These are phyloP conservation scores for Rhodotorula sp. DNA, from an alignment of 1,284 basidiomycete genomes.

Conservation along the genomic window DNA sequence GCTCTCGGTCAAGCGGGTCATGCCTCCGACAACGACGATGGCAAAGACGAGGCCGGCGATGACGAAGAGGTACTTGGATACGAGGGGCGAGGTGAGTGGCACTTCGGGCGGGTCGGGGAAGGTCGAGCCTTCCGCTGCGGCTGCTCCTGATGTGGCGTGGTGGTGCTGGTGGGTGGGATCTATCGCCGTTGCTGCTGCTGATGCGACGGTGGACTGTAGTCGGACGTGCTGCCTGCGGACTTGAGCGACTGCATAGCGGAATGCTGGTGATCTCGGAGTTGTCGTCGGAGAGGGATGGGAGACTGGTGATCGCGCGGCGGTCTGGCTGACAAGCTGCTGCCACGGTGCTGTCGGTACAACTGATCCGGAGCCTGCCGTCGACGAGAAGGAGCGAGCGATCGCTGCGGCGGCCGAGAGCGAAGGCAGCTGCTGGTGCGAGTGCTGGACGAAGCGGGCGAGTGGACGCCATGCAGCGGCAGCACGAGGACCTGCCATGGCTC, in stretches of 20 bases:
- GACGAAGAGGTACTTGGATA: constrained; percentile 73
- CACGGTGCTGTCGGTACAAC: background rate
- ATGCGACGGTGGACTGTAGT: too few relatives aligned
- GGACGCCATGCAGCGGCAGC: background rate
- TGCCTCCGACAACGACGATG: constrained; percentile 92
- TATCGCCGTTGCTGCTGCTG: background rate
- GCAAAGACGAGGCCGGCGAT: constrained; percentile 83
- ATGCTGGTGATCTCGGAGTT: too few relatives aligned
- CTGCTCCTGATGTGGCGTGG: constrained; percentile 27
- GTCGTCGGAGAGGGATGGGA: too few relatives aligned
- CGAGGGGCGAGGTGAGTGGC: constrained; percentile 68
- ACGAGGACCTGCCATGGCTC: too few relatives aligned
- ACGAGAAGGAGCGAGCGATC: background rate
- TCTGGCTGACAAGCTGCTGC: background rate
- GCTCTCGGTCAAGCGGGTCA: constrained; percentile 95
- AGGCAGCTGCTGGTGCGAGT: background rate
- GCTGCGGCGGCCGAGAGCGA: background rate
- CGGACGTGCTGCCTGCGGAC: too few relatives aligned
- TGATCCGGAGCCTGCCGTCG: background rate
- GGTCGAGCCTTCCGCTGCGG: constrained; percentile 28
- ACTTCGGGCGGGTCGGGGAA: constrained; percentile 44
- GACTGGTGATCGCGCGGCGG: background rate
- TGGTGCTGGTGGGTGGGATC: background rate
- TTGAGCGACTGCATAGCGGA: too few relatives aligned
- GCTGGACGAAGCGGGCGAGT: background rate